Percentiles rank a stretch among this genome's conserved stretches.
Conservation (phyloP, 1,284 basidiomycete genomes). For the Mycena citricolor region DNA sequence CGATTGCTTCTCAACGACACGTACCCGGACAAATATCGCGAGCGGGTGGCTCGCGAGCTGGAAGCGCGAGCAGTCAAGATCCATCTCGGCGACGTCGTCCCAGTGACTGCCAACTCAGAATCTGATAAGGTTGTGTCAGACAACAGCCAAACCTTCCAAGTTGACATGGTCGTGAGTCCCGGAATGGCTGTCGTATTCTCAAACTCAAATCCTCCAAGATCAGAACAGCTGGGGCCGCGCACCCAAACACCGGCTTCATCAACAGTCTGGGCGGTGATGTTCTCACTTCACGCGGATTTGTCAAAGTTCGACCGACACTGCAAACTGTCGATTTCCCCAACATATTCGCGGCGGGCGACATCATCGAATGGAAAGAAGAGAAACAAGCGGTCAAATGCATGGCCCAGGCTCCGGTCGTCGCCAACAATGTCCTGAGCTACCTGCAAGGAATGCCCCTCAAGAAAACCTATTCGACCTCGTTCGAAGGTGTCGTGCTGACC, state of each 20-base stretch:
- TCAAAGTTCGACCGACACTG: constrained; percentile 53
- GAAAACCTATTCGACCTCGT: constrained; percentile 44
- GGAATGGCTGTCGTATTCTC: background rate
- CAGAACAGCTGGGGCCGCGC: constrained; percentile 48
- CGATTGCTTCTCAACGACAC: constrained; percentile 47
- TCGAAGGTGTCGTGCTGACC: constrained; percentile 52
- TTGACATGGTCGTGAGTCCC: constrained; percentile 53
- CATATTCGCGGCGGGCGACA: constrained; percentile 62
- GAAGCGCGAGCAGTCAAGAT: constrained; percentile 43
- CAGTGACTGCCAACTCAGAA: constrained; percentile 30
- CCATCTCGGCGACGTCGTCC: constrained; percentile 47
- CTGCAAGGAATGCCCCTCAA: constrained; percentile 33
- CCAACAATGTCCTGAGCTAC: constrained; percentile 45
- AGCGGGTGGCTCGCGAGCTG: constrained; percentile 39
- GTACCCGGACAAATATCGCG: constrained; percentile 55
- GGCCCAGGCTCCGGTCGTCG: constrained; percentile 44
- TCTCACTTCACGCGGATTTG: constrained; percentile 41
- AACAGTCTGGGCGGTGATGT: constrained; percentile 40
- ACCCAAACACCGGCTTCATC: constrained; percentile 53
- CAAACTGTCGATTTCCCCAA: constrained; percentile 46
- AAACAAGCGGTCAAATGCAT: constrained; percentile 53
- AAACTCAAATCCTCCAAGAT: constrained; percentile 1
- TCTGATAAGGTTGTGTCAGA: constrained; percentile 42
- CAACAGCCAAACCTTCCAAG: constrained; percentile 44
- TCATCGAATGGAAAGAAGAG: constrained; percentile 58